Conservation (phyloP, 2,329 filamentous ascomycete species). For the Aspergillus fijiensis region DNA sequence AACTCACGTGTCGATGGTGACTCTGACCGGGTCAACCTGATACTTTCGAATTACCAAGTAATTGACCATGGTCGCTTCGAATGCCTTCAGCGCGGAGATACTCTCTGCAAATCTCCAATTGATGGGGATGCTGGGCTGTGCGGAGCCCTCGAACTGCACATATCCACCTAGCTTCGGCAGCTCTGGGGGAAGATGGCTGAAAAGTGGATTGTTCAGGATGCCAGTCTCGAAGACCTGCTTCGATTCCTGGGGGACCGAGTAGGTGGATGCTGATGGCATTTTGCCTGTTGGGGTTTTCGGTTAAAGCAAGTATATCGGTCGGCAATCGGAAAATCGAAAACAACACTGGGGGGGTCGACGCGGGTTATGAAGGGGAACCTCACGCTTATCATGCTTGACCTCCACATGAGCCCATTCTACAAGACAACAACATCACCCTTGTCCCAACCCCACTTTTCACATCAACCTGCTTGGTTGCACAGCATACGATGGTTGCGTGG, state of each 20-base stretch:
- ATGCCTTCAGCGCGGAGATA: constrained; percentile 11
- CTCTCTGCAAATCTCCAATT: constrained; percentile 16
- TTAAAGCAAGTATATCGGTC: no score
- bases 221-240: not conserved
- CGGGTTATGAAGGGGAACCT: no score
- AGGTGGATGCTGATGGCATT: not conserved
- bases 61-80: constrained; percentile 8
- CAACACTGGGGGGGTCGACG: no score
- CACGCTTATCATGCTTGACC: no score
- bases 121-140: constrained; percentile 6
- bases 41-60: constrained; percentile 5
- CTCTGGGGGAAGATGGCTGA: constrained; percentile 1
- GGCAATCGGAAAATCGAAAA: no score
- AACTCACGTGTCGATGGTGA: constrained; percentile 11
- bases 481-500: no score
- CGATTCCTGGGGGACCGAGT: constrained; percentile 4
- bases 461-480: no score
- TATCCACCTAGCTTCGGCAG: not conserved
- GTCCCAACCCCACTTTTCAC: no score
- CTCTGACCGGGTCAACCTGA: not conserved
- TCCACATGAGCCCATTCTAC: no score
- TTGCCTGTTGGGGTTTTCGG: no score
- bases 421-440: no score
- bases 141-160: constrained; percentile 2
- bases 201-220: constrained; percentile 4